These are phyloP conservation scores for Phellinidium pouzarii DNA, from an alignment of 1,284 basidiomycete genomes.

Conservation along the genomic window DNA sequence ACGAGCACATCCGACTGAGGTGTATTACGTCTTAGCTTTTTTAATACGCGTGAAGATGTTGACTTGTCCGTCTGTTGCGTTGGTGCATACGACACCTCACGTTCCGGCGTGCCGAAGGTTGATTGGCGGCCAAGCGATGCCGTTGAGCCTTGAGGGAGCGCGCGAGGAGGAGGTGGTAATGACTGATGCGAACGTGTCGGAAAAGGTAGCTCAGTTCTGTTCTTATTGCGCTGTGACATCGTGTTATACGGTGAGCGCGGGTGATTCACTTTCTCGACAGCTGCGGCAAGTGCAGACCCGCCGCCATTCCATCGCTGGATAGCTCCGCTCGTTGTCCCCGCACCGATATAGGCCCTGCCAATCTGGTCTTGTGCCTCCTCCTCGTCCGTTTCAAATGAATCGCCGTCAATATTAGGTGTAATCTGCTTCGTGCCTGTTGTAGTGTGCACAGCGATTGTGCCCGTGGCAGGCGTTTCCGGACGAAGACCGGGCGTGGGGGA, in stretches of 20 bases:
- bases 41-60: slow-evolving; percentile 45
- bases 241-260: slow-evolving; percentile 71
- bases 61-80: slow-evolving; percentile 34
- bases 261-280: slow-evolving; percentile 53
- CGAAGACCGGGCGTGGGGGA: slow-evolving; percentile 58
- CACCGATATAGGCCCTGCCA: slow-evolving; percentile 39
- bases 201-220: slow-evolving; percentile 53
- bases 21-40: slow-evolving; percentile 62
- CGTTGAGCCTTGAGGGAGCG: slow-evolving; percentile 51
- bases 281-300: slow-evolving; percentile 16
- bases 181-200: slow-evolving; percentile 76
- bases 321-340: slow-evolving; percentile 28
- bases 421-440: slow-evolving; percentile 26
- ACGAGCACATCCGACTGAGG: slow-evolving; percentile 39
- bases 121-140: slow-evolving; percentile 64
- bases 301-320: slow-evolving; percentile 5
- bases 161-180: slow-evolving; percentile 60
- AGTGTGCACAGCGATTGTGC: slow-evolving; percentile 3
- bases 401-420: slow-evolving; percentile 61
- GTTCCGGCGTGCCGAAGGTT: slow-evolving; percentile 37
- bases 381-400: slow-evolving; percentile 64
- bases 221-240: slow-evolving; percentile 37
- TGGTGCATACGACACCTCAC: slow-evolving; percentile 16
- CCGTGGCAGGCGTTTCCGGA: slow-evolving; percentile 37
- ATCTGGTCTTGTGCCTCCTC: slow-evolving; percentile 53